Base-by-base conservation (phyloP, 305 asterid genomes). In the Fraxinus angustifolia region DNA sequence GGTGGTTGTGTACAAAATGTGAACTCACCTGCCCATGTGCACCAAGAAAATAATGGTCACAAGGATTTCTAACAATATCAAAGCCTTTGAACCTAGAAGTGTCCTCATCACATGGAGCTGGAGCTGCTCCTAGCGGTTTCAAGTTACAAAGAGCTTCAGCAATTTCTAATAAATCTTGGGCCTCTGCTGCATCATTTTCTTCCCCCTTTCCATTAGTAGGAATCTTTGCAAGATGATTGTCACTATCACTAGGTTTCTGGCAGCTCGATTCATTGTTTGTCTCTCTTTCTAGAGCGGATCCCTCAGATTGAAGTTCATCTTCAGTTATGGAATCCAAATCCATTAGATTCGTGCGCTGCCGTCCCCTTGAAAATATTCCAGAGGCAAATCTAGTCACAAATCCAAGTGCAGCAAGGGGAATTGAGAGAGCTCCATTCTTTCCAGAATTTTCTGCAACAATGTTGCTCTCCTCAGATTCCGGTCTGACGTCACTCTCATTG, bases 341-440 rank as follows among this genome's bases (percentile, higher is more conserved):
- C 33, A 73, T 71, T 68, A 91, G 81, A 82, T 92, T 95, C 6
- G 82, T 80, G 48, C 58, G 85, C 83, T 83, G 90, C 72, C 88
- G 90, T 78, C 95, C 95, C 89, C 94, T 96, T 42, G 97, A 92
- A 86, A 96, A 91, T 87, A 96, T 92, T 83, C 98, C 97, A 42
- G 96, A 89, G 79, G 98, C 98, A 82, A 94, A 80, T 89, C 96
- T 91, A 81, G 96, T 90, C 88, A 96, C 83, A 86, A 91, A 94
- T 75, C 96, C 98, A 76, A 96, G 83, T 80, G 99, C 98, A 85
- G 99, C 98, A 34, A 91, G 86, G 80, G 98, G 97, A 83, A 92
- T 86, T 42, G 98, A 89, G 82, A 94, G 93, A 82, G 96, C 92
- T 75, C 96, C 99, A 84, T 83, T 90, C 79, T 81, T 88, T 79